Evolutionary conservation across 2,329 filamentous ascomycete species (phyloP), one percentile per base, ranked within the genome.

Genomic region (Aureobasidium namibiae): DNA sequence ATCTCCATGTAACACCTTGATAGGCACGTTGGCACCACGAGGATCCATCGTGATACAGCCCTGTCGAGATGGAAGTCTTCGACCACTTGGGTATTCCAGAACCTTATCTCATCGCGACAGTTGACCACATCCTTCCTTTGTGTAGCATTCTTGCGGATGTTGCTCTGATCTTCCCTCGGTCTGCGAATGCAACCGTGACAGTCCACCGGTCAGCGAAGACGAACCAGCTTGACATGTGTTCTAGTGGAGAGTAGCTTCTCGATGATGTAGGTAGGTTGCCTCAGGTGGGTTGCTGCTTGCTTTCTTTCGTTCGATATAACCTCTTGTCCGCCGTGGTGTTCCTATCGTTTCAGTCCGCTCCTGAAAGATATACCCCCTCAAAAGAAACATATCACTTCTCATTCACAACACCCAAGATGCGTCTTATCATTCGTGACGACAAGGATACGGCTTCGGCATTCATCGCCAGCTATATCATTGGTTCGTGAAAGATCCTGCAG

Each of bases 341-440:
- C 7, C n/a, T 13, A 6, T 38, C 18, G 9, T 21, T 14, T 18
- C 44, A 33, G 26, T 26, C 16, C 44, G 36, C 2, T 4, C 11
- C 9, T 9, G 4, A 36, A 7, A n/a, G 9, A 16, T 4, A 49
- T 4, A 31, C 31, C 16, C 36, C 10, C 13, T 49, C 46, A 34
- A 52, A 14, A 36, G 16, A 29, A 29, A 29, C n/a, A 23, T 7
- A 16, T n/a, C n/a, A 23, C 44, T 49, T 8, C 10, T 36, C 26
- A 29, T 29, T 29, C 26, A 29, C 26, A 29, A 29, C 26, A 21
- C 14, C 13, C 31, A 16, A 36, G 21, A 39, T 90, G 89, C 86
- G 89, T 76, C 83, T 94, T 69, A 92, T 94, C 73, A 88, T 94
- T 70, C 82, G 88, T 71, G 85, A 92, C 72, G 81, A 90, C 68